Evolutionary conservation across 192 early-diverging fungal species (phyloP).

Genomic region (Backusella westeae): DNA sequence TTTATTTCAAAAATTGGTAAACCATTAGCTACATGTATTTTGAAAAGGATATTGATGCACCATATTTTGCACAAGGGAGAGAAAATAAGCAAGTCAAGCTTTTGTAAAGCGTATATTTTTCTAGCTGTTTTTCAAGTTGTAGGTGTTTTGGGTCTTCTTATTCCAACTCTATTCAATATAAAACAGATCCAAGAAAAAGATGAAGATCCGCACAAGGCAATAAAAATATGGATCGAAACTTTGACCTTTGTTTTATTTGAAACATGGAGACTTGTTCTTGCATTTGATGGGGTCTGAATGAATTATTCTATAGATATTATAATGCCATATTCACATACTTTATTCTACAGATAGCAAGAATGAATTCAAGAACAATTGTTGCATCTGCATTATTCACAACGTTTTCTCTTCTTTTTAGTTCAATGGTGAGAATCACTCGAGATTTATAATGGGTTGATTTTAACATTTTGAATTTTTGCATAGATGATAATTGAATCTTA

Average conservation of each 20-base stretch:
- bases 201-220: not conserved
- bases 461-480: not conserved
- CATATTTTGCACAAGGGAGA: not conserved
- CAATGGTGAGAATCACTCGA: not conserved
- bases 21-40: not conserved
- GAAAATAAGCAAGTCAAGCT: not conserved
- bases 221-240: not conserved
- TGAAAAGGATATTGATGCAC: not conserved
- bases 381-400: not conserved
- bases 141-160: not conserved
- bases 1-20: not conserved
- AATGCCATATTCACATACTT: not conserved
- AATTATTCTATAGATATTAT: not conserved
- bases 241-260: not conserved
- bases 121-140: not conserved
- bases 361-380: slow-evolving; percentile 1
- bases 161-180: slow-evolving; percentile 5
- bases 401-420: not conserved
- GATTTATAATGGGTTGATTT: not conserved
- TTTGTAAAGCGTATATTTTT: not conserved
- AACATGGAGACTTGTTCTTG: not conserved
- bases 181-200: not conserved
- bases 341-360: not conserved
- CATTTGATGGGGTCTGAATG: not conserved
- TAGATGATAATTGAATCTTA: slow-evolving; percentile 6